Evolutionary conservation across 2,329 filamentous ascomycete genomes (phyloP), one percentile per base, ranked within the genome.

Genomic region (Verticillium albo-atrum): DNA sequence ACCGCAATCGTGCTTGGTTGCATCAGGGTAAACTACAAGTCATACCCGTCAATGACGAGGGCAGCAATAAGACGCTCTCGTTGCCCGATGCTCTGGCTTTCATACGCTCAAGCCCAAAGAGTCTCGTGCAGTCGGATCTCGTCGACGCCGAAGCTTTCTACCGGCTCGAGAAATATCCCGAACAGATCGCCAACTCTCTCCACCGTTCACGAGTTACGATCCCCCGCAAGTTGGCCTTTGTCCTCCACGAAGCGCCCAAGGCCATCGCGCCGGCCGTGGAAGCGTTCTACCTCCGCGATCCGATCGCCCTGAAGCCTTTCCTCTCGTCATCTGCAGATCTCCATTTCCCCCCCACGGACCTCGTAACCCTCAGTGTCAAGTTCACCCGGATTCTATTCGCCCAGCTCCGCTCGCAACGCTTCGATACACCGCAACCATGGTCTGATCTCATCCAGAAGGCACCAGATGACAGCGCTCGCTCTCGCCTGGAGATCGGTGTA

Each of bases 321-420:
- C 77, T 87, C 58, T 81, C 82, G 2, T 77, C 82, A 34, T 72
- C 83, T 0, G 75, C 72, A 0, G 72, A 76, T 0, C 78, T 92
- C 2, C 70, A 74, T 2, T 96, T 99, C 67, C 82, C 87, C 3
- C 92, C 92, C 0, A 75, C 82, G 53, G 94, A 98, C 70, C 83
- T 96, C 42, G 89, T 97, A 10, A 88, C 86, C 0, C 78, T 91
- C 28, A 93, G 90, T 67, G 84, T 91, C 30, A 87, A 84, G 52
- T 97, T 98, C 71, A 97, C 92, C 4, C 92, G 88, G 71, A 88
- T 96, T 0, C 85, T 96, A 2, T 99, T 91, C 70, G 95, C 96
- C 5, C 95, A 99, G 71, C 76, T 99, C 7, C 89, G 89, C 61
- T 92, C 91, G 17, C 95, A 99, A 71, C 84, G 89, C 26, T 97